phyloP scores from a whole-genome alignment of 345 rosid genomes.

The Cardiospermum halicacabum region DNA sequence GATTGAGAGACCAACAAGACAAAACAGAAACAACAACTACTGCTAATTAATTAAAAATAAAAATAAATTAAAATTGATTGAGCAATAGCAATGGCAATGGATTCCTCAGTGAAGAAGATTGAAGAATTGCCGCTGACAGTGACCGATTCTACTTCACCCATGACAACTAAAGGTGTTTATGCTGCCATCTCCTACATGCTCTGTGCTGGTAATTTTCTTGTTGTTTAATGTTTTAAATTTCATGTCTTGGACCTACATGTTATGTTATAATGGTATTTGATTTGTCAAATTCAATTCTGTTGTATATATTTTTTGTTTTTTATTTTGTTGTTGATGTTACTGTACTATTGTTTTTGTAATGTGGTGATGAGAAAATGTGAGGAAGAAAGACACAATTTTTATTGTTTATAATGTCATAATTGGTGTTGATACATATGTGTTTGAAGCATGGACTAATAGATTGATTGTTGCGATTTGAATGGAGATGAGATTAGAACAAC shows the following conservation, averaged over 20 bases:
- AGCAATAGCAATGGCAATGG: no score
- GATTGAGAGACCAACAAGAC: neutral
- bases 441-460: neutral
- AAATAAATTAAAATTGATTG: neutral
- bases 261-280: neutral
- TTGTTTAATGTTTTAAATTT: neutral
- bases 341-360: constrained; percentile 1
- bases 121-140: constrained; percentile 14
- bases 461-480: neutral
- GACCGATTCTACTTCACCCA: constrained; percentile 16
- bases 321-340: neutral
- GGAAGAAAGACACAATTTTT: neutral
- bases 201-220: constrained; percentile 32
- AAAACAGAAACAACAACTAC: no score
- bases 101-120: constrained; percentile 10
- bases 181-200: constrained; percentile 62
- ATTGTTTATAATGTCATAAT: neutral
- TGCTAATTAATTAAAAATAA: no score
- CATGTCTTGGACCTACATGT: neutral
- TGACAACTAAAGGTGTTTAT: constrained; percentile 36
- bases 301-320: neutral
- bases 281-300: neutral
- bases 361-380: neutral
- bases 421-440: neutral
- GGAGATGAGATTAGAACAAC: neutral